A percentile compares a stretch with the other conserved stretches of the same genome.
Evolutionary conservation across 345 rosid species (phyloP).

Genomic region (Nephelium lappaceum): DNA sequence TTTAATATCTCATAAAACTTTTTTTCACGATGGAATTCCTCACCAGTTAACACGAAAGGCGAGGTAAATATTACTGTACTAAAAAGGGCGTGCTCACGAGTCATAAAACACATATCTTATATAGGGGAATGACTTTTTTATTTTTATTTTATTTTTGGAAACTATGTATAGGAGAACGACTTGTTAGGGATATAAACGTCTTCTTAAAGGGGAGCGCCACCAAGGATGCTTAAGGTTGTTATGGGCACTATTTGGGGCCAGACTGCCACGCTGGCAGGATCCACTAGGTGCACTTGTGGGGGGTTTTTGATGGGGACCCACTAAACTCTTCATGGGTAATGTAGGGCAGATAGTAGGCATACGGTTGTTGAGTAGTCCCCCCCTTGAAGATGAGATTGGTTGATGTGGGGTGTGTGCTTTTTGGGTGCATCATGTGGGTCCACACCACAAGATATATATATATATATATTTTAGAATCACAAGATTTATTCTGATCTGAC

Average conservation of each 20-base stretch:
- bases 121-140: too few species aligned
- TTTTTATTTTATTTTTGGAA: too few species aligned
- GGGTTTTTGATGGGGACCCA: slow-evolving; percentile 13
- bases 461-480: too few species aligned
- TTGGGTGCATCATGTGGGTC: background rate
- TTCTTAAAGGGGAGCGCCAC: too few species aligned
- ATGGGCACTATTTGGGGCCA: slow-evolving; percentile 17
- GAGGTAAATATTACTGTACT: too few species aligned
- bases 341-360: slow-evolving; percentile 22
- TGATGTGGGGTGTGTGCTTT: background rate
- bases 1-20: too few species aligned
- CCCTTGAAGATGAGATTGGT: background rate
- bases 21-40: too few species aligned
- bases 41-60: too few species aligned
- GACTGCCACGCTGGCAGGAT: slow-evolving; percentile 3
- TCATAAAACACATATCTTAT: too few species aligned
- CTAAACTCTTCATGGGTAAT: background rate
- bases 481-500: slow-evolving; percentile 16
- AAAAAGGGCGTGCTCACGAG: too few species aligned
- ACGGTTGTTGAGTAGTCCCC: slow-evolving; percentile 29
- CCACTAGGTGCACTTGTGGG: background rate
- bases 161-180: too few species aligned
- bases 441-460: background rate
- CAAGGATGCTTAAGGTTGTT: background rate
- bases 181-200: too few species aligned